These are phyloP conservation scores for Geranomyces michiganensis DNA, from an alignment of 192 early-diverging fungal genomes.

Conservation along the genomic window DNA sequence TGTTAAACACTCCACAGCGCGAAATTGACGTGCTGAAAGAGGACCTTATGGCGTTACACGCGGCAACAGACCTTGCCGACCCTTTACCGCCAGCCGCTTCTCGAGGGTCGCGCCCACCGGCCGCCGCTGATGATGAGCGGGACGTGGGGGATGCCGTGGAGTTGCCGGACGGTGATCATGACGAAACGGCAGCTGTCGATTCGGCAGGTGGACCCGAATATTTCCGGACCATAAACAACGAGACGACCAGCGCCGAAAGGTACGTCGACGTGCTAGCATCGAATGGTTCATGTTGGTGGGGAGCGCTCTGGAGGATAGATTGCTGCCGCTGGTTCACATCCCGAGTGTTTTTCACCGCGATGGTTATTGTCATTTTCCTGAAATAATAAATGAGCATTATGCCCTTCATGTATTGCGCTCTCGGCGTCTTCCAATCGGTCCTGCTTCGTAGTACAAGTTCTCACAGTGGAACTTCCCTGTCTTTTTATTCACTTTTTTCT, in stretches of 20 bases:
- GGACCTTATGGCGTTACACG: conserved; percentile 28
- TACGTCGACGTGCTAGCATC: conserved; percentile 16
- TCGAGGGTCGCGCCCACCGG: no score
- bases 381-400: no score
- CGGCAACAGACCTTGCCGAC: background rate
- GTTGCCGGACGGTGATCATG: background rate
- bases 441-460: no score
- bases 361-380: no score
- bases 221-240: conserved; percentile 55
- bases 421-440: no score
- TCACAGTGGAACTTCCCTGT: background rate
- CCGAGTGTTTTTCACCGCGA: no score
- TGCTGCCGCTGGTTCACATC: no score
- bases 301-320: no score
- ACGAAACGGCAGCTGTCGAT: conserved; percentile 43
- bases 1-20: conserved; percentile 67
- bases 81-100: no score
- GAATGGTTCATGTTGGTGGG: no score
- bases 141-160: background rate
- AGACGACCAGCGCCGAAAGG: conserved; percentile 62
- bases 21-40: conserved; percentile 43
- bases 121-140: background rate
- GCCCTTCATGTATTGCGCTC: no score
- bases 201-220: conserved; percentile 56
- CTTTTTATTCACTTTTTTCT: background rate